phyloP scores from a whole-genome alignment of 1,139 yeast species.

The Kluyveromyces marxianus region DNA sequence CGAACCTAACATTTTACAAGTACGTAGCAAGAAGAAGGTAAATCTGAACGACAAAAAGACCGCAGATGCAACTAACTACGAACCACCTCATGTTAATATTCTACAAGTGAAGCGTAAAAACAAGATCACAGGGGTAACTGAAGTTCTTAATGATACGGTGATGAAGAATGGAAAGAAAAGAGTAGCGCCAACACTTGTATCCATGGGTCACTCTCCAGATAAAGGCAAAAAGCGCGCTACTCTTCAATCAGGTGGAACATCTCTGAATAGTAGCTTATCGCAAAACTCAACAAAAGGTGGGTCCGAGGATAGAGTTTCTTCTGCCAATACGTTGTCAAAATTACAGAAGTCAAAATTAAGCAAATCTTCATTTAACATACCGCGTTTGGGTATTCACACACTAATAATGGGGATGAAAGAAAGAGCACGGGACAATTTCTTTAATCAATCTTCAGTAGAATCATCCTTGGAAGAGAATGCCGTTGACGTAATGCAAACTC shows the following conservation, averaged over 20 bases:
- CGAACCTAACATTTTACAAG: slow-evolving; percentile 7
- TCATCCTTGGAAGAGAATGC: slow-evolving; percentile 32
- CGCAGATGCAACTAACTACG: neutral
- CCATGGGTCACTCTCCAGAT: slow-evolving; percentile 36
- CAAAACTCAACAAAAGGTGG: neutral
- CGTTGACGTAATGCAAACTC: slow-evolving; percentile 10
- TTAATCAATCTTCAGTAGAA: slow-evolving; percentile 32
- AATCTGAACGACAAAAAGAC: slow-evolving; percentile 1
- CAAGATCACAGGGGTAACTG: slow-evolving; percentile 12
- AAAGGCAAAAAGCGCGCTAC: slow-evolving; percentile 1
- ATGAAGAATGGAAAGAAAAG: slow-evolving; percentile 64
- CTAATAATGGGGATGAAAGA: slow-evolving; percentile 31
- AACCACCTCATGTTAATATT: slow-evolving; percentile 16
- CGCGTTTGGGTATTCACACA: slow-evolving; percentile 35
- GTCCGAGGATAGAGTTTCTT: neutral
- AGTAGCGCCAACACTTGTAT: slow-evolving; percentile 76
- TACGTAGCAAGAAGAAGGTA: slow-evolving; percentile 4
- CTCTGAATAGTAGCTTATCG: neutral
- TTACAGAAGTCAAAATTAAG: slow-evolving; percentile 9
- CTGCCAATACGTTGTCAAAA: neutral
- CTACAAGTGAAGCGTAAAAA: slow-evolving; percentile 24
- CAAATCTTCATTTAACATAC: slow-evolving; percentile 28
- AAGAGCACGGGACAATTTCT: slow-evolving; percentile 19
- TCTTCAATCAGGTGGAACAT: neutral
- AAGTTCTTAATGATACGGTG: slow-evolving; percentile 26